A percentile compares a stretch with the other conserved stretches of the same genome.
Evolutionary conservation across 2,329 filamentous ascomycete genomes (phyloP).

Genomic region (Penicillium sp.): DNA sequence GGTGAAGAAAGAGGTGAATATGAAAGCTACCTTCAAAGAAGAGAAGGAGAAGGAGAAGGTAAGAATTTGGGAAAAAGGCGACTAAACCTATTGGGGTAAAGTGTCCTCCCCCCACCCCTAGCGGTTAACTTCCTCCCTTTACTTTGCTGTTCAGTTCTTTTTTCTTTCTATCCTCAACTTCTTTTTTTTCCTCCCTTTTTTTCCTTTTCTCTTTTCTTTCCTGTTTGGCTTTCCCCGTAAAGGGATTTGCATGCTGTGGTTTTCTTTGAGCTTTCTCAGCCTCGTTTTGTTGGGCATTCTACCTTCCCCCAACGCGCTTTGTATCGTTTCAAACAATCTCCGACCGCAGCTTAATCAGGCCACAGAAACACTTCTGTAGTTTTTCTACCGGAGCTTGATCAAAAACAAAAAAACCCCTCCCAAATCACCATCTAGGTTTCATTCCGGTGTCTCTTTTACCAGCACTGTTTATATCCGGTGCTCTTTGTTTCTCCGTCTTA

Average conservation of each 20-base stretch:
- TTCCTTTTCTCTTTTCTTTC: slow-evolving; percentile 24
- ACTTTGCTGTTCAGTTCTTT: slow-evolving; percentile 16
- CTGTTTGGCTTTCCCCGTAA: slow-evolving; percentile 25
- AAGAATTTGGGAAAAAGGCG: not conserved
- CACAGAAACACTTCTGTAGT: not conserved
- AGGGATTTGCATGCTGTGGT: slow-evolving; percentile 12
- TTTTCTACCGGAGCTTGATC: not conserved
- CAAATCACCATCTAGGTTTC: not conserved
- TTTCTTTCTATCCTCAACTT: slow-evolving; percentile 14
- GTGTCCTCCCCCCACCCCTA: slow-evolving; percentile 21
- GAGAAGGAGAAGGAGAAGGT: not conserved
- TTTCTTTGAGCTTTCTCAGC: slow-evolving; percentile 9
- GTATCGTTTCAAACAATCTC: slow-evolving; percentile 6
- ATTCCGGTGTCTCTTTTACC: slow-evolving; percentile 1
- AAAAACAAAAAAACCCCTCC: not conserved
- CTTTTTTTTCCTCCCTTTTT: slow-evolving; percentile 17
- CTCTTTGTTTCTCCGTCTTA: slow-evolving; percentile 9
- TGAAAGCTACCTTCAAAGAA: not conserved
- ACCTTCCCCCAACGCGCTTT: slow-evolving; percentile 5
- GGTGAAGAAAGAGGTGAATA: not conserved
- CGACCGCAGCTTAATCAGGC: slow-evolving; percentile 7
- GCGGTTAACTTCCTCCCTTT: slow-evolving; percentile 26
- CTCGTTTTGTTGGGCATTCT: slow-evolving; percentile 10
- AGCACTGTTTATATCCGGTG: slow-evolving; percentile 11
- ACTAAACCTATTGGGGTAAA: slow-evolving; percentile 23